Evolutionary conservation across 2,329 filamentous ascomycete species (phyloP), one percentile per base, ranked within the genome.

Genomic region (Talaromyces atroroseus): DNA sequence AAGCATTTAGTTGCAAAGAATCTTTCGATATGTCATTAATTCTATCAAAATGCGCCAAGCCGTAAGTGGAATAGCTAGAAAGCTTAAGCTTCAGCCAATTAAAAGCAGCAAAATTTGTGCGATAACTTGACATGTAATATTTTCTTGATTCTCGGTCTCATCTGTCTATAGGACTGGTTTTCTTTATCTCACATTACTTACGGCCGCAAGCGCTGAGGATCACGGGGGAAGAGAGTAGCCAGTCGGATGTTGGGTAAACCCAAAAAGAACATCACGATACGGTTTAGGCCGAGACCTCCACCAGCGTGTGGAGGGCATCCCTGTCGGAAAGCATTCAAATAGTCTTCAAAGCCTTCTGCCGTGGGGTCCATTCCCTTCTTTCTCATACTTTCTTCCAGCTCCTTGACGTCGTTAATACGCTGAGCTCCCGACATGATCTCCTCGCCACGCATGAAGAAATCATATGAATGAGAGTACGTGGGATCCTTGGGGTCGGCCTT

Each of bases 401-500:
- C 79, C 36, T 77, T 74, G n/a, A 81, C 77, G 66, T 83, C 76
- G 71, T 87, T 80, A 61, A 87, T 83, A 74, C 84, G 83, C 71
- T 87, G 84, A 10, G 83, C 84, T 58, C 84, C 84, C 10, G 81
- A 84, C 78, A 84, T 82, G 69, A 87, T 86, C 68, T 87, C 84
- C 69, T 87, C 83, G 14, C 84, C 84, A 63, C 84, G 81, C 83
- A 87, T 86, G 76, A 87, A 86, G 76, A 87, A 85, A 70, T 87
- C 84, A 71, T 85, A 87, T 3, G 80, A 83, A 74, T 86, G 85
- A 45, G 80, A 89, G 61, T 90, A 81, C 36, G 79, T 78, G 55
- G 82, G 79, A 65, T 88, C 82, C 45, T 82, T 77, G 2, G 83
- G 82, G 67, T 89, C 88, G 54, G 89, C 85, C 78, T 92, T 90